phyloP scores from a whole-genome alignment of 768 basidiomycete species.

The Phylloporus sp. region DNA sequence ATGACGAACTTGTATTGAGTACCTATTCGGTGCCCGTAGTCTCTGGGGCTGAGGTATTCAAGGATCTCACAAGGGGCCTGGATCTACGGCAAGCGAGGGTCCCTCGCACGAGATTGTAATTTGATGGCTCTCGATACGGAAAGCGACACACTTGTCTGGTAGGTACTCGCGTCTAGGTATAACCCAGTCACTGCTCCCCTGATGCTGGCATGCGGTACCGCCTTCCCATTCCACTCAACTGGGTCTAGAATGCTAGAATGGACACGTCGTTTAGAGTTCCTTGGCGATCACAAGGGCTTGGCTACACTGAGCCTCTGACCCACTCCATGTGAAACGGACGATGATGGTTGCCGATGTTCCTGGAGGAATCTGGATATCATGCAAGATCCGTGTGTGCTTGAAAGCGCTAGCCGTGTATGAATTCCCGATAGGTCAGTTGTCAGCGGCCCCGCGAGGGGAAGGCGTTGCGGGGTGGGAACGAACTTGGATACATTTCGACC shows the following conservation, averaged over 20 bases:
- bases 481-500: too few relatives aligned
- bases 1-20: too few relatives aligned
- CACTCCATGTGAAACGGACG: constrained; percentile 24
- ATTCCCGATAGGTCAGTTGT: constrained; percentile 14
- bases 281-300: neutral
- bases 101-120: too few relatives aligned
- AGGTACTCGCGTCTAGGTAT: neutral
- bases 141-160: too few relatives aligned
- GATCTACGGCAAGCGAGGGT: too few relatives aligned
- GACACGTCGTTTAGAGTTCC: neutral
- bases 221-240: too few relatives aligned
- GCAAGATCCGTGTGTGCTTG: constrained; percentile 37
- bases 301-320: constrained; percentile 1
- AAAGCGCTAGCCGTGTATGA: neutral
- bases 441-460: constrained; percentile 13
- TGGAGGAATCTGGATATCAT: constrained; percentile 20
- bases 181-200: neutral
- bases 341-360: constrained; percentile 10
- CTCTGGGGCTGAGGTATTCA: too few relatives aligned
- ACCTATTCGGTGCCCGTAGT: too few relatives aligned
- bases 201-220: neutral
- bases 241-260: too few relatives aligned
- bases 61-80: too few relatives aligned
- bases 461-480: constrained; percentile 24
- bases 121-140: too few relatives aligned